Percentiles rank a stretch among this genome's conserved stretches.
Evolutionary conservation across 2,329 filamentous ascomycete genomes (phyloP).

Genomic region (Leptosphaerulina australis): DNA sequence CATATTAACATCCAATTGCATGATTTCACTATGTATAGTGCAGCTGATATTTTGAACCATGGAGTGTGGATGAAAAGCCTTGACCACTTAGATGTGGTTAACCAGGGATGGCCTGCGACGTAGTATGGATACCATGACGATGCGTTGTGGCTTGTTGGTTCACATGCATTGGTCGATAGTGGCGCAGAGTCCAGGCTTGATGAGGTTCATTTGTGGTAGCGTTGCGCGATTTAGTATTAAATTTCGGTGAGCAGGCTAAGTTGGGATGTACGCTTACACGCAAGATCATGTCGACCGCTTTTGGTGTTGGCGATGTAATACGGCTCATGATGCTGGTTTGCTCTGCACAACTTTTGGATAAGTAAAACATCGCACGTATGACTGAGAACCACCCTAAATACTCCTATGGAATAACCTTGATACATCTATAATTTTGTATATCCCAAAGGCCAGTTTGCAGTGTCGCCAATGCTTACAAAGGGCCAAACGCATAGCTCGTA

Average conservation of each 20-base stretch:
- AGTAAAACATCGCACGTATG: too few relatives aligned
- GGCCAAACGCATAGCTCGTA: neutral
- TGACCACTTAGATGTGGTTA: neutral
- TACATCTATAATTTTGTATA: too few relatives aligned
- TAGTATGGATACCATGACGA: neutral
- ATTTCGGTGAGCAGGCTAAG: neutral
- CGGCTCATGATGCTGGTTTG: too few relatives aligned
- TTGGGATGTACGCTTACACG: neutral
- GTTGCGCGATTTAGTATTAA: slow-evolving; percentile 13
- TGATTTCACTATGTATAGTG: neutral
- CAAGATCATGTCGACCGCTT: too few relatives aligned
- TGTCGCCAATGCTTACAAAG: too few relatives aligned
- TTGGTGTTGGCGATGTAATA: too few relatives aligned
- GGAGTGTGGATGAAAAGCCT: neutral
- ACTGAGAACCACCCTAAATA: too few relatives aligned
- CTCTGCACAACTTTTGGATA: too few relatives aligned
- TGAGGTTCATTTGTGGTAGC: neutral
- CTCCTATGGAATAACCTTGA: too few relatives aligned
- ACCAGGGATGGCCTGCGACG: slow-evolving; percentile 2
- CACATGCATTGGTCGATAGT: neutral
- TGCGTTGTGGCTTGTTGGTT: slow-evolving; percentile 11
- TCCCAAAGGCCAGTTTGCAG: too few relatives aligned
- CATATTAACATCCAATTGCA: neutral
- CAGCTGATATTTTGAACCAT: neutral
- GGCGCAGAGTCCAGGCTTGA: slow-evolving; percentile 1